Base-by-base conservation (phyloP, 352 stramenopile genomes). In the Globisporangium apiculatum region DNA sequence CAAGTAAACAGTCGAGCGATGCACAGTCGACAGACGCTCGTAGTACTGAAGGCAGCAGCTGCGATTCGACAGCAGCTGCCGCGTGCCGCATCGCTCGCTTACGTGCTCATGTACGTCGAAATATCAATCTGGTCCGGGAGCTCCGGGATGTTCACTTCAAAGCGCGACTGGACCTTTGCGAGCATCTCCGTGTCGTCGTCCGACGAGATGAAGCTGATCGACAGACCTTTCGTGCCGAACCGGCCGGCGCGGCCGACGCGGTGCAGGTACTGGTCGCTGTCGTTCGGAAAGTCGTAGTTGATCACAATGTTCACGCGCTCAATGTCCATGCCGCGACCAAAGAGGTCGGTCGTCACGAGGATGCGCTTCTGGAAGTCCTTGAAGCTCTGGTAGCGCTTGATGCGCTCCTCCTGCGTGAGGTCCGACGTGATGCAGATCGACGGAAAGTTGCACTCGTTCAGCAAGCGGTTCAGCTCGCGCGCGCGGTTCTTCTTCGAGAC, bases 221-320 rank as follows among this genome's bases (percentile, higher is more conserved):
- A 98, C 64, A 99, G 88, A 76, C 98, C 98, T 86, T 99, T 99
- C 54, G 97, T 99, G 66, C 98, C 98, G 73, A 99, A 99, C 77
- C 98, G 94, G 69, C 98, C 98, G 18, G 98, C 97, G 78, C 98
- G 94, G 62, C 97, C 97, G 35, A 99, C 89, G 68, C 98, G 93
- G 79, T 99, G 98, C 52, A 99, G 83, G 80, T 99, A 99, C 75
- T 99, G 94, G 83, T 99, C 97, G 47, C 83, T 90, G 72, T 95
- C 88, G 60, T 96, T 97, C 58, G 98, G 97, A 82, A 99, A 99
- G 74, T 99, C 98, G 77, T 99, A 99, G 89, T 99, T 99, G 70
- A 99, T 97, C 46, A 99, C 98, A 65, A 99, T 98, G 85, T 99
- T 99, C 52, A 99, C 97, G 72, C 96, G 94, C 82, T 99, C 97